Evolutionary conservation across 2,329 filamentous ascomycete genomes (phyloP), one percentile per base, ranked within the genome.

Genomic region (Curvularia sp.): DNA sequence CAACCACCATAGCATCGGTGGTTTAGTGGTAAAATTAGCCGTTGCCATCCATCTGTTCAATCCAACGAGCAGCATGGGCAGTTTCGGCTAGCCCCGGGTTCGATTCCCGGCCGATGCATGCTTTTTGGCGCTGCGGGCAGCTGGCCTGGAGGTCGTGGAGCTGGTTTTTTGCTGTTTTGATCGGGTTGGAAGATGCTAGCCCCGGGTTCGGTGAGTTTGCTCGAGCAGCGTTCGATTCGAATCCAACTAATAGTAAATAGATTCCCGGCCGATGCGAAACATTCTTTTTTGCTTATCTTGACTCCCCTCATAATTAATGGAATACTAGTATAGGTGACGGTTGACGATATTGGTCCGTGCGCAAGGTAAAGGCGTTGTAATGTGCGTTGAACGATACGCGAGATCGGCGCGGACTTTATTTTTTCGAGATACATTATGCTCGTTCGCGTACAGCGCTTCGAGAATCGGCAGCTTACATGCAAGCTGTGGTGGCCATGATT

Each of bases 191-290:
- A 12, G 30, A 31, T 7, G 8, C 26, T 4, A 4, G 26, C 18
- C 61, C 61, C 61, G 61, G 58, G 61, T 63, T 61, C 61, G 18
- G 18, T 18, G 18, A 18, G 18, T 18, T 18, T 18, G 18, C 18
- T 18, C 18, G 18, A 18, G 18, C 18, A 18, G 18, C 18, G 18
- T 18, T 18, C 18, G 18, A 18, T 18, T 18, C 18, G 18, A 18
- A 18, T 18, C 18, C 18, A 18, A 18, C 18, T 18, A 18, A 18
- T 1, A 18, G 18, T 18, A 18, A 18, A 18, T 18, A 18, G 61
- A 33, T 33, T 33, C 31, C 31, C 31, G 31, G 31, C 31, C 31
- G 31, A 33, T 50, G 48, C 48, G 42, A 7, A 7, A 28, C 24
- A 3, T 43, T n/a, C 13, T 49, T 28, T 28, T 4, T 12, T 18